Evolutionary conservation across 2,329 filamentous ascomycete species (phyloP).

Genomic region (Ilyonectria robusta): DNA sequence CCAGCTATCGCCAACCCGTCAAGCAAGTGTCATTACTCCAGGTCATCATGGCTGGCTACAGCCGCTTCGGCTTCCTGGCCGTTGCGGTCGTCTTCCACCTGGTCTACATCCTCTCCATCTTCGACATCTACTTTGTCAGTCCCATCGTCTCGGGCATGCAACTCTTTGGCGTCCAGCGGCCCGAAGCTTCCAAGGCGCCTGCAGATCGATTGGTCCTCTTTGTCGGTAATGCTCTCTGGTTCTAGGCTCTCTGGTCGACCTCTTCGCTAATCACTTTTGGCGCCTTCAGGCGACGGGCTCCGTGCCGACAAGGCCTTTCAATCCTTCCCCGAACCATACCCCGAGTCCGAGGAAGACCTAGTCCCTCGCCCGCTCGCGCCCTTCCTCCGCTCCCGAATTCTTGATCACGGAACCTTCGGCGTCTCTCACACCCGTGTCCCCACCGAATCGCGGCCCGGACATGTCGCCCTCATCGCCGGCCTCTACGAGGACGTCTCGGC

Average conservation of each 20-base stretch:
- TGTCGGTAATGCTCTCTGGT: conserved; percentile 75
- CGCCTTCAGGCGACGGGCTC: conserved; percentile 81
- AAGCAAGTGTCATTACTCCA: not conserved
- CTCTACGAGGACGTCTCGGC: conserved; percentile 98
- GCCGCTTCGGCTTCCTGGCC: conserved; percentile 86
- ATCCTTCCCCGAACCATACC: conserved; percentile 88
- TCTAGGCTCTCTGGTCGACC: conserved; percentile 1
- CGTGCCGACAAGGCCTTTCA: conserved; percentile 99
- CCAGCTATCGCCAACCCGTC: not conserved
- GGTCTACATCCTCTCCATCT: conserved; percentile 94
- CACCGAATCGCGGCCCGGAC: conserved; percentile 94
- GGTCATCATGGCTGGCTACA: conserved; percentile 66
- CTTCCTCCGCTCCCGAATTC: conserved; percentile 89
- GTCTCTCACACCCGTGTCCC: conserved; percentile 97
- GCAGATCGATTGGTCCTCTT: conserved; percentile 93
- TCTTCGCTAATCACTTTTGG: conserved; percentile 25
- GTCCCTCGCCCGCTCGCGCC: conserved; percentile 86
- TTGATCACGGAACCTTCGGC: conserved; percentile 93
- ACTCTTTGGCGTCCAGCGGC: conserved; percentile 79
- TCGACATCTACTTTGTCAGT: conserved; percentile 98
- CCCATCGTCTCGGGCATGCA: conserved; percentile 97
- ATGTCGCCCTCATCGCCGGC: conserved; percentile 96
- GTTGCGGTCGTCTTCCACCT: conserved; percentile 94
- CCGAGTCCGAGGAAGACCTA: conserved; percentile 75
- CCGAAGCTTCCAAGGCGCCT: conserved; percentile 74